phyloP scores from a whole-genome alignment of 169 alveolate genomes.

The Babesia bigemina region DNA sequence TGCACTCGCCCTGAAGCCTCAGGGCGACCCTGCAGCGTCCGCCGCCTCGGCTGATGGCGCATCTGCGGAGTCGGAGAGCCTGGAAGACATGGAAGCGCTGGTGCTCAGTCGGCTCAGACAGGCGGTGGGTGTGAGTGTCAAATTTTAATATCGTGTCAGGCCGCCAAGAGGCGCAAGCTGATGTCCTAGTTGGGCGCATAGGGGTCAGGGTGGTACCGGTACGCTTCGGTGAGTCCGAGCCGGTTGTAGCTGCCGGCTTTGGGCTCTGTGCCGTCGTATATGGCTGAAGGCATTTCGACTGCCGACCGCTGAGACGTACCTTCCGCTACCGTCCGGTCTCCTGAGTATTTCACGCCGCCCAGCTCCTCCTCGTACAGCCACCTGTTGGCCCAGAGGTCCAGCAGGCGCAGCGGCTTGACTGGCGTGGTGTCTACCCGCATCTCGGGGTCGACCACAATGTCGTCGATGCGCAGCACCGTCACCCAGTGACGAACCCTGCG shows the following conservation, averaged over 20 bases:
- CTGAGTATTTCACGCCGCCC: conserved; percentile 69
- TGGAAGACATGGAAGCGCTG: conserved; percentile 49
- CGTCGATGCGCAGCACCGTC: conserved; percentile 80
- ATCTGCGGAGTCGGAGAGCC: conserved; percentile 3
- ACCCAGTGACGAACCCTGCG: conserved; percentile 82
- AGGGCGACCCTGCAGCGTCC: conserved; percentile 1
- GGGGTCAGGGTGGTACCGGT: conserved; percentile 69
- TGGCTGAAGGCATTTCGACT: conserved; percentile 29
- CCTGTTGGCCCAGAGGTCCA: conserved; percentile 87
- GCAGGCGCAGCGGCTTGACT: conserved; percentile 70
- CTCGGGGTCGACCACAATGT: conserved; percentile 76
- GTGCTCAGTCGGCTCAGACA: conserved; percentile 20
- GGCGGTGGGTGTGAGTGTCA: conserved; percentile 16
- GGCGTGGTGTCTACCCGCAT: conserved; percentile 65
- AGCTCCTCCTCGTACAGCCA: conserved; percentile 84
- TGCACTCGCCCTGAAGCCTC: conserved; percentile 64
- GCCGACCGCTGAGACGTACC: conserved; percentile 2
- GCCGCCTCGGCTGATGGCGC: neutral
- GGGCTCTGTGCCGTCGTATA: conserved; percentile 66
- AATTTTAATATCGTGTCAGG: conserved; percentile 5
- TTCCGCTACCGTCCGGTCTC: conserved; percentile 39
- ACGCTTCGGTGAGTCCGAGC: conserved; percentile 66
- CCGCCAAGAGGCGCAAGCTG: conserved; percentile 12
- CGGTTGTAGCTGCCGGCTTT: conserved; percentile 52
- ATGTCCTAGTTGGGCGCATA: conserved; percentile 21